Conservation (phyloP, 164 flowering plant species). For the Hamamelis virginiana region DNA sequence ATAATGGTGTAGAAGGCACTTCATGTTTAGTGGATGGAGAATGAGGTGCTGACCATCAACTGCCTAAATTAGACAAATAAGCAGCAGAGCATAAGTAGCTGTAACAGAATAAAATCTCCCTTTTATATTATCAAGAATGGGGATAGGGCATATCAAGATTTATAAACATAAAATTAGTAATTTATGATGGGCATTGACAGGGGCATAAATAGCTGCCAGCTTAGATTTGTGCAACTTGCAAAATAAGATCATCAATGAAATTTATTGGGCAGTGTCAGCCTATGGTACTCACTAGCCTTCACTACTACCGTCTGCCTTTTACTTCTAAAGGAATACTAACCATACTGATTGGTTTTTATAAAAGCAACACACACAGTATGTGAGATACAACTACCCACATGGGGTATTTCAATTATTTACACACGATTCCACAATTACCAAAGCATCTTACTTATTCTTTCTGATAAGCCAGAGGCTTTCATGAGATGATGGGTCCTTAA, state of each 20-base stretch:
- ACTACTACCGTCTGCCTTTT: not conserved
- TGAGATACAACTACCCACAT: too few relatives aligned
- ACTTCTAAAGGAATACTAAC: not conserved
- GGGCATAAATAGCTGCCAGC: not conserved
- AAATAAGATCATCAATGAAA: not conserved
- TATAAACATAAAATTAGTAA: too few relatives aligned
- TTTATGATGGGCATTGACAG: not conserved
- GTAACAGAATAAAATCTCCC: not conserved
- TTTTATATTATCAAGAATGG: not conserved
- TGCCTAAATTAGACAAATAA: conserved; percentile 50
- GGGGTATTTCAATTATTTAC: not conserved
- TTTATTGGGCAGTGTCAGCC: not conserved
- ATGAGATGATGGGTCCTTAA: not conserved
- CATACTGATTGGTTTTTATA: too few relatives aligned
- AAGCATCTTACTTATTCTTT: too few relatives aligned
- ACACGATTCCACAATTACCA: too few relatives aligned
- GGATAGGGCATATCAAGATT: not conserved
- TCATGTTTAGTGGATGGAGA: conserved; percentile 86
- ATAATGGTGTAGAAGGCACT: conserved; percentile 83
- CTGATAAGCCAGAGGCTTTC: not conserved
- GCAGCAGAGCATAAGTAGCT: not conserved
- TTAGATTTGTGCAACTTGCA: not conserved
- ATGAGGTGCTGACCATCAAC: conserved; percentile 90
- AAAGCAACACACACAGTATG: too few relatives aligned
- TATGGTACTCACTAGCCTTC: not conserved